phyloP scores from a whole-genome alignment of 1,284 basidiomycete genomes.

The Cutaneotrichosporon spelunceum region DNA sequence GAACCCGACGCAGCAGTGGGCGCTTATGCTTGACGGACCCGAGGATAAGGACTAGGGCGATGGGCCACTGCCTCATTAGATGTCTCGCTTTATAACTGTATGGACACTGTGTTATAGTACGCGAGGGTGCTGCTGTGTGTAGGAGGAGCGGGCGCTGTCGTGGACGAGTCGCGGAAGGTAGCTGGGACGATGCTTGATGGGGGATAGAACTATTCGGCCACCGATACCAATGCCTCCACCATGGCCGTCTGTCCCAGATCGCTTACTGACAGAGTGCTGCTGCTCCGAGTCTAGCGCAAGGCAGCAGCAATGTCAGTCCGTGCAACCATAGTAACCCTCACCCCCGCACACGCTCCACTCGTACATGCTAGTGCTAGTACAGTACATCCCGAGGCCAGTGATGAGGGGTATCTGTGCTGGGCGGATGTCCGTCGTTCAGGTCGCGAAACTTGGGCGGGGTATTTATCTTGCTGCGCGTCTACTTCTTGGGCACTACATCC shows the following conservation, averaged over 20 bases:
- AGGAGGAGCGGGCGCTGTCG: neutral
- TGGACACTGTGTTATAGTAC: conserved; percentile 1
- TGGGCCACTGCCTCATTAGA: neutral
- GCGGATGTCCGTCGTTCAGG: conserved; percentile 4
- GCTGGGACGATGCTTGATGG: too few species aligned
- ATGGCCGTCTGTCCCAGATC: too few species aligned
- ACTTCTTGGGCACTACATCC: neutral
- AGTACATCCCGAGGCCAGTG: conserved; percentile 11
- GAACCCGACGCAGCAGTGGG: neutral
- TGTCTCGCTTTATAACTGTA: neutral
- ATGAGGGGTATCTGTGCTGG: conserved; percentile 11
- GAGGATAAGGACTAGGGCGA: neutral
- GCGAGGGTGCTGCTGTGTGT: too few species aligned
- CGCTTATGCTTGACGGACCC: neutral
- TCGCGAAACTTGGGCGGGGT: neutral
- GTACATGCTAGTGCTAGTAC: conserved; percentile 13
- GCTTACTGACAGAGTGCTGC: too few species aligned
- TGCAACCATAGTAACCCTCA: neutral
- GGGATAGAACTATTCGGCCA: too few species aligned
- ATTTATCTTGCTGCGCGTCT: neutral
- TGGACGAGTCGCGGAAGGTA: neutral
- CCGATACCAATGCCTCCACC: too few species aligned
- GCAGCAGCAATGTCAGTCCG: too few species aligned
- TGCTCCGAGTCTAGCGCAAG: too few species aligned
- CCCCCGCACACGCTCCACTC: neutral